phyloP scores from a whole-genome alignment of 331 rosid species.

The Quercus phellos region DNA sequence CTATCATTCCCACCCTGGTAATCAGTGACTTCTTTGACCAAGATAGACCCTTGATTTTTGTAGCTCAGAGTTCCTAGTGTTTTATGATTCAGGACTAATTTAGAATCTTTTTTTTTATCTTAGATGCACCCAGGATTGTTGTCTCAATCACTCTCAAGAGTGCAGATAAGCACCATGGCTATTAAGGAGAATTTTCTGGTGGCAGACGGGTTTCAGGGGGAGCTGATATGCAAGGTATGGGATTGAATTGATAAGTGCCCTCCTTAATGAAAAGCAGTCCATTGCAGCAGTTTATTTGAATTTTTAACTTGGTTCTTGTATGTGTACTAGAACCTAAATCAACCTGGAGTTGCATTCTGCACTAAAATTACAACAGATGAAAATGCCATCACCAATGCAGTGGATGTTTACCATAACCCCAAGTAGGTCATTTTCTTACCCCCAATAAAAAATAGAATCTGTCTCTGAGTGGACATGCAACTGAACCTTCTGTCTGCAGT shows the following conservation, averaged over 20 bases:
- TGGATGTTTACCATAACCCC: constrained; percentile 58
- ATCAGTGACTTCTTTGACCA: constrained; percentile 21
- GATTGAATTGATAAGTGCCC: not conserved
- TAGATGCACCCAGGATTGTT: constrained; percentile 55
- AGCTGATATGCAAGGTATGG: constrained; percentile 90
- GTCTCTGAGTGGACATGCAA: not conserved
- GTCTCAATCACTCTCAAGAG: constrained; percentile 61
- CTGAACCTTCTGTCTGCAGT: constrained; percentile 39
- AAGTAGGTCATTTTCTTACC: constrained; percentile 34
- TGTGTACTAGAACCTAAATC: constrained; percentile 53
- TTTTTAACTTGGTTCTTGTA: constrained; percentile 11
- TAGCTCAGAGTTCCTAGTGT: not conserved
- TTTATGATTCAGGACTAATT: constrained; percentile 2
- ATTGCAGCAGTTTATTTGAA: not conserved
- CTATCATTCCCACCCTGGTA: constrained; percentile 66
- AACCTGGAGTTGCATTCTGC: constrained; percentile 77
- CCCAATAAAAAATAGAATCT: not conserved
- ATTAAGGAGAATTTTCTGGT: constrained; percentile 75
- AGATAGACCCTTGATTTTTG: not conserved
- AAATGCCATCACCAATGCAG: constrained; percentile 85
- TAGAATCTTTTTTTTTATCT: constrained; percentile 8
- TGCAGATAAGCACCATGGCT: constrained; percentile 91
- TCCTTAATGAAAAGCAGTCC: not conserved
- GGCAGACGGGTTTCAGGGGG: constrained; percentile 95
- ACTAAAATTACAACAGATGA: constrained; percentile 69